phyloP scores from a whole-genome alignment of 495 filamentous ascomycete genomes.

The Aspergillus biplanus region DNA sequence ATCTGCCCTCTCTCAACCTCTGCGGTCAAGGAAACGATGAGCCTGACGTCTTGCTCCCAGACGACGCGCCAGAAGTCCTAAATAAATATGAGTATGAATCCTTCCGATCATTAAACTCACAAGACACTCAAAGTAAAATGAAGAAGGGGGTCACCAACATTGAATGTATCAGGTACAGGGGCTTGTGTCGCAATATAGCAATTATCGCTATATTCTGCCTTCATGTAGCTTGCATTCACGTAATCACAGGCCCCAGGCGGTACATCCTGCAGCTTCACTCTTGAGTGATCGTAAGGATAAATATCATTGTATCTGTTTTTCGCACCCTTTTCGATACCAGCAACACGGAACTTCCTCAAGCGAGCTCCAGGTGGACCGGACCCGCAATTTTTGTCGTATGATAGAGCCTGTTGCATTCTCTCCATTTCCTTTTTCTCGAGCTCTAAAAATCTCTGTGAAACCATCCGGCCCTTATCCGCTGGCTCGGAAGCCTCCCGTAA shows the following conservation, averaged over 20 bases:
- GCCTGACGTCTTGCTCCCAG: constrained; percentile 94
- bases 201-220: constrained; percentile 76
- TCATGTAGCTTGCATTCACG: constrained; percentile 89
- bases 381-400: constrained; percentile 60
- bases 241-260: constrained; percentile 84
- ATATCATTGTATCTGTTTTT: constrained; percentile 99
- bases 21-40: constrained; percentile 96
- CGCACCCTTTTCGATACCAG: constrained; percentile 89
- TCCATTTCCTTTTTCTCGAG: constrained; percentile 86
- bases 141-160: constrained; percentile 57
- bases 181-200: constrained; percentile 96
- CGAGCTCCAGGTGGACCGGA: constrained; percentile 30
- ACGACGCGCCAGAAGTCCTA: constrained; percentile 98
- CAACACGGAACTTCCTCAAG: constrained; percentile 60
- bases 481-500: constrained; percentile 66
- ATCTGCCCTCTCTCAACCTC: constrained; percentile 92
- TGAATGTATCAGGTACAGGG: constrained; percentile 89
- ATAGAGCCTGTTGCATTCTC: constrained; percentile 89
- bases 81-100: constrained; percentile 26
- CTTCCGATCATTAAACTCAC: constrained; percentile 1
- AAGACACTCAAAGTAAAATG: constrained; percentile 7
- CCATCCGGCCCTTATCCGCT: constrained; percentile 73
- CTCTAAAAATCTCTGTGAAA: constrained; percentile 79
- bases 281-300: constrained; percentile 91
- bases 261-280: constrained; percentile 77